Percentiles rank a stretch among this genome's conserved stretches.
phyloP scores from a whole-genome alignment of 2,329 filamentous ascomycete genomes.

The Elsinoe perseae region DNA sequence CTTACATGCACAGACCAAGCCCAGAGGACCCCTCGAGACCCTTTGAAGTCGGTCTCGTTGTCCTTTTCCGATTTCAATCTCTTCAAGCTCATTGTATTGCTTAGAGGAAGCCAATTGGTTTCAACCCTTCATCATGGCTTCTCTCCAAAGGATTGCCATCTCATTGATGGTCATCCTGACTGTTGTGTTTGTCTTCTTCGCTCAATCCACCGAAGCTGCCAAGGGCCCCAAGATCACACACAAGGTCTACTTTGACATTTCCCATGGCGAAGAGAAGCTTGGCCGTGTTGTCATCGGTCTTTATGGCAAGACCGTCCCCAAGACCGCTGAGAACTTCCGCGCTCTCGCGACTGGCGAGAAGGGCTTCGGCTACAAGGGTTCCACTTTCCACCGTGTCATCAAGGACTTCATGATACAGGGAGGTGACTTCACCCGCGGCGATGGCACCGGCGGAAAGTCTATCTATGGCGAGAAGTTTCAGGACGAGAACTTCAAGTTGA shows the following conservation, averaged over 20 bases:
- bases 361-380: conserved; percentile 75
- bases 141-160: conserved; percentile 61
- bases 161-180: conserved; percentile 70
- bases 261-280: conserved; percentile 63
- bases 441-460: conserved; percentile 78
- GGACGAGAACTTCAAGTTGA: conserved; percentile 93
- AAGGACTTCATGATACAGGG: conserved; percentile 89
- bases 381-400: conserved; percentile 83
- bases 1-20: neutral
- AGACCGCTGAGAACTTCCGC: conserved; percentile 62
- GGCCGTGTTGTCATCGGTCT: conserved; percentile 74
- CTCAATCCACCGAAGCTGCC: conserved; percentile 62
- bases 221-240: conserved; percentile 89
- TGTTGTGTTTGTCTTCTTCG: conserved; percentile 65
- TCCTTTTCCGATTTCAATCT: neutral
- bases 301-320: conserved; percentile 79
- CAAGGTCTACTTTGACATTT: conserved; percentile 85
- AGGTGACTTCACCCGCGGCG: conserved; percentile 76
- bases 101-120: conserved; percentile 17
- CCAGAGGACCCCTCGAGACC: neutral
- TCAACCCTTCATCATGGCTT: conserved; percentile 56
- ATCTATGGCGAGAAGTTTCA: conserved; percentile 80
- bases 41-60: neutral
- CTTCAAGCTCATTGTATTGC: conserved; percentile 17
- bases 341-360: conserved; percentile 78